Conservation (phyloP, 495 filamentous ascomycete genomes). For the Antarctomyces pellizariae region DNA sequence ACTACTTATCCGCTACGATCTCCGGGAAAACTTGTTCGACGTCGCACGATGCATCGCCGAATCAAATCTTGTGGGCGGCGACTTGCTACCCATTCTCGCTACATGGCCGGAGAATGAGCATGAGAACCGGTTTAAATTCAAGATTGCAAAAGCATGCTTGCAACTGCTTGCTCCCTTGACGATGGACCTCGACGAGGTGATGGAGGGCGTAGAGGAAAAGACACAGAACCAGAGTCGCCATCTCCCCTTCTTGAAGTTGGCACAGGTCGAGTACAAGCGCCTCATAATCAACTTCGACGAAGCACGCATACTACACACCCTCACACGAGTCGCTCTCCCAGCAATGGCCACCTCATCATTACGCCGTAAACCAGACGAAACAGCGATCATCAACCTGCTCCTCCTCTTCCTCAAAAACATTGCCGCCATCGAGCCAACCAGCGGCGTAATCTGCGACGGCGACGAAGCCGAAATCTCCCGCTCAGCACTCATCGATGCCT, state of each 20-base stretch:
- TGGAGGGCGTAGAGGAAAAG: constrained; percentile 43
- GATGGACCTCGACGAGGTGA: constrained; percentile 77
- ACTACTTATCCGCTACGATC: constrained; percentile 89
- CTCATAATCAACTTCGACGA: constrained; percentile 61
- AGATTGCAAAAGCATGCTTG: constrained; percentile 65
- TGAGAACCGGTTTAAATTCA: constrained; percentile 48
- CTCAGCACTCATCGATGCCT: constrained; percentile 69
- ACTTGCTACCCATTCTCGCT: constrained; percentile 75
- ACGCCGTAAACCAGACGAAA: constrained; percentile 58
- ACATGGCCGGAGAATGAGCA: constrained; percentile 43
- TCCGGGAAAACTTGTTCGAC: constrained; percentile 83
- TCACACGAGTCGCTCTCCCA: constrained; percentile 61
- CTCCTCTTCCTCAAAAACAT: constrained; percentile 79
- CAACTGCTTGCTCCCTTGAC: constrained; percentile 87
- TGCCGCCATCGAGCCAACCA: constrained; percentile 53
- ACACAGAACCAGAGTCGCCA: constrained; percentile 86
- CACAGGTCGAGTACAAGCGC: constrained; percentile 74
- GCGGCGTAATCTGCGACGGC: constrained; percentile 26
- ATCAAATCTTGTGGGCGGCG: constrained; percentile 73
- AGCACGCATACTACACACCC: constrained; percentile 49
- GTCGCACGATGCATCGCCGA: constrained; percentile 85
- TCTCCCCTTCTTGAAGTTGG: constrained; percentile 64
- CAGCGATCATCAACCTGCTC: constrained; percentile 81
- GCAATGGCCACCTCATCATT: constrained; percentile 58
- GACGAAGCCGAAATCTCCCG: constrained; percentile 78